phyloP scores from a whole-genome alignment of 2,329 filamentous ascomycete genomes.

The Aspergillus sp. region DNA sequence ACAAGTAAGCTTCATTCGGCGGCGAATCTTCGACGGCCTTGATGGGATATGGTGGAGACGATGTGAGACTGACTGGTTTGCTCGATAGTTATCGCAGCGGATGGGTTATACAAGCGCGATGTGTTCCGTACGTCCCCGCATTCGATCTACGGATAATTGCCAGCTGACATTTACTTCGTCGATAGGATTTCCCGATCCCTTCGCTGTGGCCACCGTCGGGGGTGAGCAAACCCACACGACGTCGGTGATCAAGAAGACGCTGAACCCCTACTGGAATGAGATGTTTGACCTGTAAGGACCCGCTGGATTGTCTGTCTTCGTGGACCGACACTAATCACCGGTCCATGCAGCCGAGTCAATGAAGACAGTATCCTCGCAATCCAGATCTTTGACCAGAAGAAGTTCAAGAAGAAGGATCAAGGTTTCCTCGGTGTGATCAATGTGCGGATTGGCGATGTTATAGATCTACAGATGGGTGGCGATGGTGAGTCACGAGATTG shows the following conservation, averaged over 20 bases:
- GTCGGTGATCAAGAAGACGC: slow-evolving; percentile 90
- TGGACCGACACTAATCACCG: slow-evolving; percentile 17
- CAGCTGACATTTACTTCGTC: slow-evolving; percentile 17
- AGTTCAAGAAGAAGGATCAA: slow-evolving; percentile 99
- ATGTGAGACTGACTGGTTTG: slow-evolving; percentile 26
- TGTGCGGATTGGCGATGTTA: slow-evolving; percentile 89
- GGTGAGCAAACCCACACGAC: slow-evolving; percentile 99
- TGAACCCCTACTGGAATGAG: slow-evolving; percentile 99
- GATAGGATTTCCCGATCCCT: slow-evolving; percentile 92
- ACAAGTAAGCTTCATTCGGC: slow-evolving; percentile 67
- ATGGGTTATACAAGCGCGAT: slow-evolving; percentile 98
- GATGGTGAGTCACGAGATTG: slow-evolving; percentile 67
- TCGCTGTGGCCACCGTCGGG: slow-evolving; percentile 94
- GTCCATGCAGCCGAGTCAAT: slow-evolving; percentile 69
- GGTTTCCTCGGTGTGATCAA: slow-evolving; percentile 98
- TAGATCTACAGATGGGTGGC: slow-evolving; percentile 83
- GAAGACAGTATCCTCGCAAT: slow-evolving; percentile 97
- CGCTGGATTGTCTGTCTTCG: background rate
- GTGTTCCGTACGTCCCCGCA: slow-evolving; percentile 78
- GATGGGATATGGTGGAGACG: background rate
- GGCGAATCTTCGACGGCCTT: background rate
- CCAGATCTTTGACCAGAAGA: slow-evolving; percentile 99
- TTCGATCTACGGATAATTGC: slow-evolving; percentile 2
- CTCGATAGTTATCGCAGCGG: slow-evolving; percentile 86
- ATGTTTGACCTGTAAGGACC: slow-evolving; percentile 87